Evolutionary conservation across 139 green algal species (phyloP).

Genomic region (Coccomyxa sp.): DNA sequence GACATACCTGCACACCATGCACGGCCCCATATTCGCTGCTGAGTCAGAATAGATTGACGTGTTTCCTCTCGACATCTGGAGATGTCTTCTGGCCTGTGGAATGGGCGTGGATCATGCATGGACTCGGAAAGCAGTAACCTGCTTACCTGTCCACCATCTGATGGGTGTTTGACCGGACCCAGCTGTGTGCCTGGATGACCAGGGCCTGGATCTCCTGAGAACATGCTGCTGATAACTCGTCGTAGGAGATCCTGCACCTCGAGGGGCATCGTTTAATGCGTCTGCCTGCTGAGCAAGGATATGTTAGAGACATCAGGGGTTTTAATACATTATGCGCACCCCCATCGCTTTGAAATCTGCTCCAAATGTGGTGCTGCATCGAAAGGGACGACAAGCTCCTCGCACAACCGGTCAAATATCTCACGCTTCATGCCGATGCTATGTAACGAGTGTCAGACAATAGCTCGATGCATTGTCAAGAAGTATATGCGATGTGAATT

Average conservation of each 20-base stretch:
- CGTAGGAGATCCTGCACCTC: background rate
- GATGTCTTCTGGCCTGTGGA: background rate
- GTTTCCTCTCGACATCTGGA: background rate
- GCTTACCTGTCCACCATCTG: background rate
- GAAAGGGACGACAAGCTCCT: too few relatives aligned
- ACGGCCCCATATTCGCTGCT: background rate
- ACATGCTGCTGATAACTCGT: background rate
- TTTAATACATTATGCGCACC: too few relatives aligned
- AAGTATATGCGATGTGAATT: too few relatives aligned
- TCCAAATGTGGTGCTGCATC: too few relatives aligned
- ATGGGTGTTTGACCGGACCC: background rate
- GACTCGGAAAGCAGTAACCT: background rate
- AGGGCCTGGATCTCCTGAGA: background rate
- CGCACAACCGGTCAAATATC: too few relatives aligned
- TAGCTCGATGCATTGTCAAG: too few relatives aligned
- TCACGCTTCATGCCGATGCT: too few relatives aligned
- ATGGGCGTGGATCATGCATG: background rate
- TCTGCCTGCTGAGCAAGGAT: too few relatives aligned
- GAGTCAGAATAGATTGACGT: background rate
- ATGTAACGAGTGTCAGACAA: too few relatives aligned
- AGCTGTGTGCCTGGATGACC: background rate
- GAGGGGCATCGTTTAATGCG: too few relatives aligned
- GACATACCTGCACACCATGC: constrained; percentile 10
- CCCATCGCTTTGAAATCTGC: too few relatives aligned
- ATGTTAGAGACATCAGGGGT: too few relatives aligned